A percentile compares a stretch with the other conserved stretches of the same genome.
Conservation (phyloP, 2,329 filamentous ascomycete genomes). For the Daldinia sp. region DNA sequence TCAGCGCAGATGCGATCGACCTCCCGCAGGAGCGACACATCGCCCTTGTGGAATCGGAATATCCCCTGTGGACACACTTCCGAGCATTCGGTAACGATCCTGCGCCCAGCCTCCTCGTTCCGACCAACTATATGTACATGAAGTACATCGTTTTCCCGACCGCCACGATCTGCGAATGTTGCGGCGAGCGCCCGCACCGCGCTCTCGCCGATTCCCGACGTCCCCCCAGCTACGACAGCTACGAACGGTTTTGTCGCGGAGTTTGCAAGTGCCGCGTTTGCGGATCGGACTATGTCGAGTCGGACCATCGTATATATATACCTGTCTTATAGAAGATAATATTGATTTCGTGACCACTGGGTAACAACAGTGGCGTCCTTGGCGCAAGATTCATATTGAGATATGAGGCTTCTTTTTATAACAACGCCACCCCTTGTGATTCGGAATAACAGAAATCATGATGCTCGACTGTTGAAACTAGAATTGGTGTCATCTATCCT, state of each 20-base stretch:
- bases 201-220: slow-evolving; percentile 35
- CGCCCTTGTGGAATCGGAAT: slow-evolving; percentile 47
- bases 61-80: slow-evolving; percentile 43
- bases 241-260: slow-evolving; percentile 21
- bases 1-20: slow-evolving; percentile 46
- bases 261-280: slow-evolving; percentile 24
- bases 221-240: slow-evolving; percentile 36
- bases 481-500: background rate
- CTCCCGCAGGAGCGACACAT: slow-evolving; percentile 47
- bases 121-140: slow-evolving; percentile 47
- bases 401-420: background rate
- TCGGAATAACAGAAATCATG: background rate
- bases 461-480: background rate
- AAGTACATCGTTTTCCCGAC: slow-evolving; percentile 30
- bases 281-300: slow-evolving; percentile 19
- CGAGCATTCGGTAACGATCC: slow-evolving; percentile 43
- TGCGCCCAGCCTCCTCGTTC: slow-evolving; percentile 36
- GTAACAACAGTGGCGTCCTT: background rate
- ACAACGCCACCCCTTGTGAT: background rate
- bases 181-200: slow-evolving; percentile 25
- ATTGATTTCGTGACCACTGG: background rate
- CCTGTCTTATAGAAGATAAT: background rate
- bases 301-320: slow-evolving; percentile 13
- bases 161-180: slow-evolving; percentile 16
- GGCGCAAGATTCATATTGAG: background rate